These are phyloP conservation scores for Lepraria neglecta DNA, from an alignment of 495 filamentous ascomycete species.

Conservation along the genomic window DNA sequence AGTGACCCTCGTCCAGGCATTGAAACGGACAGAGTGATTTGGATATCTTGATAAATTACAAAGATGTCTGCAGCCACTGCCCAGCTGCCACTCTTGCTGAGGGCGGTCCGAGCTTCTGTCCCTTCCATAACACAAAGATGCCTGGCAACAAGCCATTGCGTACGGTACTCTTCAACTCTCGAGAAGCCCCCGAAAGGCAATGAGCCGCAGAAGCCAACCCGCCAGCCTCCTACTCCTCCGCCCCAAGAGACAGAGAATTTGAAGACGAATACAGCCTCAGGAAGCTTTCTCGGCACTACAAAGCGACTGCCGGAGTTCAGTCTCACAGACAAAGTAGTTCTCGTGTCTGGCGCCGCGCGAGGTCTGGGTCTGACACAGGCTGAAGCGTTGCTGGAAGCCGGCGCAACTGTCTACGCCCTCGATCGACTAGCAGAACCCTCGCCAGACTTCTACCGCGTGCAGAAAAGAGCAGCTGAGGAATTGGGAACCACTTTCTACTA, in stretches of 20 bases:
- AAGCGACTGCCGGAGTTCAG: conserved; percentile 68
- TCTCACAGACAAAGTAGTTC: conserved; percentile 66
- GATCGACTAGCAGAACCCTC: conserved; percentile 43
- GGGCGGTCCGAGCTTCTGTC: not conserved
- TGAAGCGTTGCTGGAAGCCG: conserved; percentile 73
- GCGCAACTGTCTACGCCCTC: conserved; percentile 52
- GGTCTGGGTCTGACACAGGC: conserved; percentile 75
- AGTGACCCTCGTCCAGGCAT: not conserved
- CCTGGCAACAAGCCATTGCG: conserved; percentile 4
- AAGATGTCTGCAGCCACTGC: conserved; percentile 1
- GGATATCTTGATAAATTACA: not conserved
- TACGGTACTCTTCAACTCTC: conserved; percentile 16
- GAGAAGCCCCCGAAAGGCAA: conserved; percentile 25
- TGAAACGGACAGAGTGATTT: no score
- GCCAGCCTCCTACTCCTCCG: conserved; percentile 24
- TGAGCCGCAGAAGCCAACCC: conserved; percentile 19
- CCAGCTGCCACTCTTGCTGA: conserved; percentile 7
- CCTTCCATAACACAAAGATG: not conserved
- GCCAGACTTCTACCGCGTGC: conserved; percentile 55
- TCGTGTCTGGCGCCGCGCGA: conserved; percentile 72
- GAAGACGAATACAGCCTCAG: conserved; percentile 16
- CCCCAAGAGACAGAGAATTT: conserved; percentile 23
- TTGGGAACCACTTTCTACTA: conserved; percentile 68
- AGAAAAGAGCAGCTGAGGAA: conserved; percentile 55
- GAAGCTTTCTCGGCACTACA: conserved; percentile 27